Evolutionary conservation across 75 land plant species (phyloP), one percentile per base, ranked within the genome.

Genomic region (Picea sitchensis): DNA sequence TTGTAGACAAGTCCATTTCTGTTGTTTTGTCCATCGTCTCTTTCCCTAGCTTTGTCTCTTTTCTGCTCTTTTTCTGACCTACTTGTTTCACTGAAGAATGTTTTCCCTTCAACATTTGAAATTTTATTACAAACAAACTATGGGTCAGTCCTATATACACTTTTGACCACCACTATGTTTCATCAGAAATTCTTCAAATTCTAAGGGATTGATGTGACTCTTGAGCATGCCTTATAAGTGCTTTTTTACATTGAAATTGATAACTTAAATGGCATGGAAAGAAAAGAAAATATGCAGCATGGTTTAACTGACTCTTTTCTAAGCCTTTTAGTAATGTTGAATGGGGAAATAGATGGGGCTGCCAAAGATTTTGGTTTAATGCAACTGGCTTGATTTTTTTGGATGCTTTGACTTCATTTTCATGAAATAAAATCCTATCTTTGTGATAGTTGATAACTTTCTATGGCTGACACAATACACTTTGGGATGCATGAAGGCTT

Each of bases 401-500:
- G 56, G 56, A 51, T 51, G 11, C 56, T 51, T 51, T 51, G 56
- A 51, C 56, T 51, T 51, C 56, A 51, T 51, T 51, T 51, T 51
- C 56, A 51, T 51, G 12, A 51, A 51, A 51, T 51, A 51, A 51
- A 51, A 9, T 51, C 56, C 56, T 51, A 51, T 51, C 54, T 47
- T 47, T 47, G 8, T 47, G 9, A 47, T 47, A 47, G 54, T 47
- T 7, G 54, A 47, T 47, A 47, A 47, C 54, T 47, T 47, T 47
- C 54, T 47, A 21, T 71, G 54, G 44, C 51, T 71, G 2, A 71
- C 73, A 71, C 44, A 21, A 71, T 71, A 71, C n/a, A 20, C 20
- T 44, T 18, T 36, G 36, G 3, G 9, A 71, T 71, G 9, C 61
- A 75, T 83, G 82, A 36, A 97, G 99, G 81, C 90, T 95, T 44